A percentile compares a stretch with the other conserved stretches of the same genome.
These are phyloP conservation scores for Climacium dendroides DNA, from an alignment of 225 moss, liverwort and hornwort species.

Conservation along the genomic window DNA sequence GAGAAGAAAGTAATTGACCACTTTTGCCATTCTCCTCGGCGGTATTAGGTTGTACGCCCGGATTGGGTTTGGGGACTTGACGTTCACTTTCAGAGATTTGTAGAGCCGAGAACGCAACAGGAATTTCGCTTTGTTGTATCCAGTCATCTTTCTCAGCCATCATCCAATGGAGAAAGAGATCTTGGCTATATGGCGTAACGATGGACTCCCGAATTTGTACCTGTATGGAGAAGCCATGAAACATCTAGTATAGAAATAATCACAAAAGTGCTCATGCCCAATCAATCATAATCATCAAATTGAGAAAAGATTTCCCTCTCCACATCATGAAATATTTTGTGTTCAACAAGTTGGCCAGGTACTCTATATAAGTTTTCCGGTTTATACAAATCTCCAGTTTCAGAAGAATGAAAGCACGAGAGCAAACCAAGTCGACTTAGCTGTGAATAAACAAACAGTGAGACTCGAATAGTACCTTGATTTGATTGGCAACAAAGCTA, in stretches of 20 bases:
- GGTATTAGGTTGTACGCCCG: conserved; percentile 3
- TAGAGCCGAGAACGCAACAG: conserved; percentile 49
- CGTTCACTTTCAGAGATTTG: conserved; percentile 24
- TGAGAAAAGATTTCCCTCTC: background rate
- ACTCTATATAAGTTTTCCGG: background rate
- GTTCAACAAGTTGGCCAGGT: background rate
- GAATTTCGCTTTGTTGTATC: conserved; percentile 47
- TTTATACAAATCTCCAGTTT: background rate
- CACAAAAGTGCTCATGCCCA: background rate
- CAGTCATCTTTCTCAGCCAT: conserved; percentile 57
- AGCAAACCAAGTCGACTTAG: background rate
- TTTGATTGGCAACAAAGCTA: conserved; percentile 71
- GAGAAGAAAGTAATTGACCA: background rate
- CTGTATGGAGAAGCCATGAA: conserved; percentile 10
- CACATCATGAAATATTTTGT: background rate
- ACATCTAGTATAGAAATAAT: background rate
- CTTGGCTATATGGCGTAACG: conserved; percentile 70
- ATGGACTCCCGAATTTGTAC: conserved; percentile 65
- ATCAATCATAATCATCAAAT: background rate
- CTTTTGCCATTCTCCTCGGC: conserved; percentile 1
- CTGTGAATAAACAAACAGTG: background rate
- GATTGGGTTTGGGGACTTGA: conserved; percentile 2
- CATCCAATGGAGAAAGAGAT: conserved; percentile 72
- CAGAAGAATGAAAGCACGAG: background rate
- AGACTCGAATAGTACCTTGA: conserved; percentile 47